phyloP scores from a whole-genome alignment of 139 green algal genomes.

The Yamagishiella unicocca region DNA sequence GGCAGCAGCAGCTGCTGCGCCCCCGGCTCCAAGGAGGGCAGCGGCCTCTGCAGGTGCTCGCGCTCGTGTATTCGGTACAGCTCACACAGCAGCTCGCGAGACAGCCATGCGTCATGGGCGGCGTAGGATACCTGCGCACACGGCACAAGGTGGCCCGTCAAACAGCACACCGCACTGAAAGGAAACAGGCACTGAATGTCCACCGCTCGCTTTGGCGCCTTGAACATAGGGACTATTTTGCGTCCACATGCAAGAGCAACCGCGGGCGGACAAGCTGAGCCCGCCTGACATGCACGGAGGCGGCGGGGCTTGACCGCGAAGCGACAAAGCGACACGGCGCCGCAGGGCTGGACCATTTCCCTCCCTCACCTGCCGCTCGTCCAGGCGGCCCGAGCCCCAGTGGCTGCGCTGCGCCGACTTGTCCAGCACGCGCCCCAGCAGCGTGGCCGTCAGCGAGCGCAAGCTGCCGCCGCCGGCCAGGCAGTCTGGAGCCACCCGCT shows the following conservation, averaged over 20 bases:
- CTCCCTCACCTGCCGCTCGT: background rate
- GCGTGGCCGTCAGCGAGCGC: constrained; percentile 1
- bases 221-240: too few relatives aligned
- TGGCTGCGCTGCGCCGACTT: constrained; percentile 51
- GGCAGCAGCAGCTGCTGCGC: background rate
- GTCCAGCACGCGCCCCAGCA: constrained; percentile 45
- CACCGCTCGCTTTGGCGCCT: too few relatives aligned
- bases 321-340: too few relatives aligned
- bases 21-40: background rate
- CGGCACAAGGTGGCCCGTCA: too few relatives aligned
- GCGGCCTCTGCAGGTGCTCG: background rate
- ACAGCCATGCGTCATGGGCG: constrained; percentile 50
- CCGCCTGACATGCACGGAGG: too few relatives aligned
- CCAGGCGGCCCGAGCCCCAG: constrained; percentile 31
- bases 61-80: background rate
- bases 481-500: background rate
- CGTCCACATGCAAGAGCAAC: too few relatives aligned
- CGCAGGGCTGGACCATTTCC: background rate
- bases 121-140: constrained; percentile 45
- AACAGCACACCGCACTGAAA: too few relatives aligned
- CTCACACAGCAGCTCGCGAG: constrained; percentile 34
- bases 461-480: constrained; percentile 43
- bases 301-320: too few relatives aligned
- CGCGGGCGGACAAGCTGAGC: too few relatives aligned
- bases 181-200: too few relatives aligned